Evolutionary conservation across 2,329 filamentous ascomycete genomes (phyloP), one percentile per base, ranked within the genome.

Genomic region (Tolypocladium ophioglossoides): DNA sequence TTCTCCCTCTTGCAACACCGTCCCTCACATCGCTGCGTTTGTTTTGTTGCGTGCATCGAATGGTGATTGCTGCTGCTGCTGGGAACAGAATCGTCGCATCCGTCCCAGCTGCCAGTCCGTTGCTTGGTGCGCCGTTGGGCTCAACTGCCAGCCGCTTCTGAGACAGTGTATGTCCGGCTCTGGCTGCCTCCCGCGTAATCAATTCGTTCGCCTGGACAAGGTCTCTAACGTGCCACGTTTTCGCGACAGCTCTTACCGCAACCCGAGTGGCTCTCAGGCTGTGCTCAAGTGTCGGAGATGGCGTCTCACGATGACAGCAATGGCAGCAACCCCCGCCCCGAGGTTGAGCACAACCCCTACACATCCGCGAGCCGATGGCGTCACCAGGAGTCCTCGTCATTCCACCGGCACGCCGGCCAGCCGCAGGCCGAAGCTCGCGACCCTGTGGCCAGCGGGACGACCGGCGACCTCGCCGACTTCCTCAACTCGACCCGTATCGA

Each of bases 381-480:
- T 54, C 83, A 85, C 63, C 79, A 84, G 64, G 83, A 86, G 64
- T 85, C 82, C 1, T 71, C 72, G 14, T 72, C 79, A 37, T 85
- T 74, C 63, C 74, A 74, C 51, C 74, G 74, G 51, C 70, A 77
- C 63, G 79, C 78, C 37, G 72, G 56, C 20, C 61, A 65, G 35
- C 57, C 58, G 14, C 60, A 60, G 37, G 62, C 58, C 39, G 54
- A 63, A 34, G 63, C 64, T 32, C 66, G 67, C 55, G 66, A 67
- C 41, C 64, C 66, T 48, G 59, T 63, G 61, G 55, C 70, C 72
- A 54, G 38, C 58, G 68, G 70, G 54, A 70, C 70, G 54, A 78
- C 78, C 32, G 71, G 68, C 61, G 78, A 80, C 53, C 73, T 85
- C 34, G 73, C 79, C 56, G 68, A 75, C 57, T 85, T 83, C 60